Conservation (phyloP, 208 protist species). For the Wallacemonas sp. region DNA sequence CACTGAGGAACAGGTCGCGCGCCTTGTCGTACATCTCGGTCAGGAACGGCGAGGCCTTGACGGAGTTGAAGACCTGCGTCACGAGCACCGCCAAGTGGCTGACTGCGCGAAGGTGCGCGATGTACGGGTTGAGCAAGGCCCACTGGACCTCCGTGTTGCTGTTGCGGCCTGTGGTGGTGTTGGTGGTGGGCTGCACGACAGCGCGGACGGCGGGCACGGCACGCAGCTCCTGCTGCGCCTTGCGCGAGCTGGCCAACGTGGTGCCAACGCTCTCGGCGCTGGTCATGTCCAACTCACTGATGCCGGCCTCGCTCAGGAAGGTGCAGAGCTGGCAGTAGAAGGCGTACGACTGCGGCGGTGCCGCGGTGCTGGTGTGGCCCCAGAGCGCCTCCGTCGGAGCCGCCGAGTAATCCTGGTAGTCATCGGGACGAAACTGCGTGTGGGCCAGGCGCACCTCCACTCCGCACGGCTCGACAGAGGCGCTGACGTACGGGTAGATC, state of each 20-base stretch:
- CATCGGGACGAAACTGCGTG: constrained; percentile 78
- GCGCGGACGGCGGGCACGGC: constrained; percentile 30
- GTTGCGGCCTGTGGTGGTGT: background rate
- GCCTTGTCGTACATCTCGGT: constrained; percentile 57
- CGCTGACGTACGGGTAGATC: constrained; percentile 90
- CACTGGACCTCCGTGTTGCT: constrained; percentile 16
- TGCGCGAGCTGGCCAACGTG: constrained; percentile 11
- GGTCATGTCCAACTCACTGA: constrained; percentile 26
- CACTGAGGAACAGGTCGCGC: constrained; percentile 66
- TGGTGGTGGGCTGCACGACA: too few species aligned
- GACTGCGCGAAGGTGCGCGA: constrained; percentile 62
- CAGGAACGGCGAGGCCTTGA: constrained; percentile 69
- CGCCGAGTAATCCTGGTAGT: constrained; percentile 72
- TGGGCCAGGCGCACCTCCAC: constrained; percentile 72
- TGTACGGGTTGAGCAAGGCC: constrained; percentile 46
- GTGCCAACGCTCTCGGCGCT: background rate
- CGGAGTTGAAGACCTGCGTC: constrained; percentile 50
- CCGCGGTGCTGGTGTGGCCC: constrained; percentile 20
- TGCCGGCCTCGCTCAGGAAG: constrained; percentile 49
- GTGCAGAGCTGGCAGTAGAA: constrained; percentile 78
- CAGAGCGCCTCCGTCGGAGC: constrained; percentile 30
- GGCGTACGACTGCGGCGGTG: constrained; percentile 50
- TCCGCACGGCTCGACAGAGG: constrained; percentile 51
- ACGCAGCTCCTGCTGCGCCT: constrained; percentile 16
- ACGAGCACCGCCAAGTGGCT: constrained; percentile 75